Conservation (phyloP, 2,329 filamentous ascomycete genomes). For the Bipolaris bicolor region DNA sequence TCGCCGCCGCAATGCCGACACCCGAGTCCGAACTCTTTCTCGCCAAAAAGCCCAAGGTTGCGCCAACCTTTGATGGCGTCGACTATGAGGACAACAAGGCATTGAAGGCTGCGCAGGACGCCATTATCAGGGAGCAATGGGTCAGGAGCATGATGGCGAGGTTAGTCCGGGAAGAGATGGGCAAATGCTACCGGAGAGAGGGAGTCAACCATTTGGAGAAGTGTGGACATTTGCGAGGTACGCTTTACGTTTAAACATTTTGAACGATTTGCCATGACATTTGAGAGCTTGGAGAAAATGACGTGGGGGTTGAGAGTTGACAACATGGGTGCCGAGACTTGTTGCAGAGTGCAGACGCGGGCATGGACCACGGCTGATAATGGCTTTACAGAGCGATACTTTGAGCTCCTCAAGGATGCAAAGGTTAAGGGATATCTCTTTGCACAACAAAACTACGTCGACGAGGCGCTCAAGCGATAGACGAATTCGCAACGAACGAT, state of each 20-base stretch:
- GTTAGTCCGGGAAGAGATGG: slow-evolving; percentile 79
- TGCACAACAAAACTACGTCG: slow-evolving; percentile 76
- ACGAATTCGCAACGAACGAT: slow-evolving; percentile 1
- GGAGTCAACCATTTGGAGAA: slow-evolving; percentile 90
- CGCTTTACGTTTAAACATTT: not conserved
- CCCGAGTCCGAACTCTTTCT: slow-evolving; percentile 83
- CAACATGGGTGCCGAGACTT: not conserved
- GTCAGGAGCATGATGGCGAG: slow-evolving; percentile 88
- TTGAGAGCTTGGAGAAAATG: not conserved
- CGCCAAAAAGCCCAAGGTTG: slow-evolving; percentile 81
- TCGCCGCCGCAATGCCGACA: slow-evolving; percentile 69
- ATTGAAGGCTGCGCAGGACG: slow-evolving; percentile 82
- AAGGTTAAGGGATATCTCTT: slow-evolving; percentile 82
- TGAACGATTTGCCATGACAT: no score
- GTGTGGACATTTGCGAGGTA: slow-evolving; percentile 81
- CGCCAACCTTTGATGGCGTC: slow-evolving; percentile 84
- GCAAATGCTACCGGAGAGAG: slow-evolving; percentile 84
- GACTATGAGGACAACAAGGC: slow-evolving; percentile 83
- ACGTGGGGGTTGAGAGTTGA: not conserved
- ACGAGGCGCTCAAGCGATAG: slow-evolving; percentile 28
- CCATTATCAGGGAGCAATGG: slow-evolving; percentile 86
- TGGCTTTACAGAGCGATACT: slow-evolving; percentile 69
- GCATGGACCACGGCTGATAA: slow-evolving; percentile 28
- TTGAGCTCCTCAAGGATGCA: slow-evolving; percentile 76
- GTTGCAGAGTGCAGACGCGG: no score